Conservation (phyloP, 1,139 yeast species). For the Candida labiduridarum region DNA sequence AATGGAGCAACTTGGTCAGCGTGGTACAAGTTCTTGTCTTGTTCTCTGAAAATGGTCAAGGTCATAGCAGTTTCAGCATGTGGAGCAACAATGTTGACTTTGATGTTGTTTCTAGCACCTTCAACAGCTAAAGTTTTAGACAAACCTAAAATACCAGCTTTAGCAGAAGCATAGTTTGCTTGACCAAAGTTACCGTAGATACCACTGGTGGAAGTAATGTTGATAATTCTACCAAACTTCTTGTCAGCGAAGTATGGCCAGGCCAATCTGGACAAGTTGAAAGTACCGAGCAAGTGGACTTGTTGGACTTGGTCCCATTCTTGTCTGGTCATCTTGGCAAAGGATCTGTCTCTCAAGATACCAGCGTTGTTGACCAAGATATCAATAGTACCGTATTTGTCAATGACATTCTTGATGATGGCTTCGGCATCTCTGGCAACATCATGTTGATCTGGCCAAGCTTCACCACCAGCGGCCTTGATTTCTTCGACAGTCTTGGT, state of each 20-base stretch:
- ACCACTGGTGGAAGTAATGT: slow-evolving; percentile 94
- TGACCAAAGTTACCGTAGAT: slow-evolving; percentile 98
- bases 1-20: slow-evolving; percentile 93
- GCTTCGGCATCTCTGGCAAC: slow-evolving; percentile 77
- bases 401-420: slow-evolving; percentile 78
- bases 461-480: slow-evolving; percentile 73
- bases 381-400: slow-evolving; percentile 82
- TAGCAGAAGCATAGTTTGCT: slow-evolving; percentile 93
- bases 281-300: slow-evolving; percentile 85
- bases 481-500: slow-evolving; percentile 76
- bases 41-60: slow-evolving; percentile 74
- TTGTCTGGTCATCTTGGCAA: slow-evolving; percentile 77
- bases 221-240: slow-evolving; percentile 79
- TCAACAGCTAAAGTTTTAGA: slow-evolving; percentile 86
- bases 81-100: slow-evolving; percentile 87
- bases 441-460: slow-evolving; percentile 82
- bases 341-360: slow-evolving; percentile 87
- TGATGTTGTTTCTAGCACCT: slow-evolving; percentile 78
- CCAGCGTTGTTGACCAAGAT: slow-evolving; percentile 93
- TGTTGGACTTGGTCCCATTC: slow-evolving; percentile 84
- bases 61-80: slow-evolving; percentile 99
- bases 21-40: slow-evolving; percentile 78
- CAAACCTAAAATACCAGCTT: slow-evolving; percentile 85
- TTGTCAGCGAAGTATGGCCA: slow-evolving; percentile 89
- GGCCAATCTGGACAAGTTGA: slow-evolving; percentile 81